Evolutionary conservation across 257 asterid genomes (phyloP).

Genomic region (Scutellaria barbata): DNA sequence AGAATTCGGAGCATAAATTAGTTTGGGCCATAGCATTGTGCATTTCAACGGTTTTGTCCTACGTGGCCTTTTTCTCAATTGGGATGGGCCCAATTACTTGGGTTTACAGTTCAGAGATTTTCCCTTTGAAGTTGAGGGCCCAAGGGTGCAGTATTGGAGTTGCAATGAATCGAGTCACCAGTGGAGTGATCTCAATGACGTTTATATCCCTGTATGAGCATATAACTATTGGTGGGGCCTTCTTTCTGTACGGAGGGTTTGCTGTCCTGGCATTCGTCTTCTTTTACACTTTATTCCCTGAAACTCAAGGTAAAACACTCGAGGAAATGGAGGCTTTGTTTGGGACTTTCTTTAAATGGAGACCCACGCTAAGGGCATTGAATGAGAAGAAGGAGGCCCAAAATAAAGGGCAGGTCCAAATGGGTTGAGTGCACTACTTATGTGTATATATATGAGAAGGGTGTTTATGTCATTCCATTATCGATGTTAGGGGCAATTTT

Average conservation of each 20-base stretch:
- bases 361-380: constrained; percentile 43
- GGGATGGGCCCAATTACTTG: constrained; percentile 85
- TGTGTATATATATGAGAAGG: constrained; percentile 24
- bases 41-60: constrained; percentile 43
- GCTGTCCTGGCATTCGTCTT: constrained; percentile 54
- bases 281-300: constrained; percentile 62
- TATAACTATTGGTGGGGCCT: constrained; percentile 62
- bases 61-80: constrained; percentile 67
- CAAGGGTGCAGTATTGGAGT: constrained; percentile 75
- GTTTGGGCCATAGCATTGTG: constrained; percentile 54
- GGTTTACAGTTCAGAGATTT: constrained; percentile 79
- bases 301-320: constrained; percentile 66
- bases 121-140: constrained; percentile 64
- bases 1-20: constrained; percentile 37
- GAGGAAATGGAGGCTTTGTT: constrained; percentile 72
- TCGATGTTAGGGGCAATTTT: background rate
- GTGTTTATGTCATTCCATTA: constrained; percentile 16
- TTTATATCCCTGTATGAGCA: constrained; percentile 50
- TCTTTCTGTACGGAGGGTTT: constrained; percentile 50
- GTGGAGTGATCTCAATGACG: constrained; percentile 69
- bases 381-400: constrained; percentile 37
- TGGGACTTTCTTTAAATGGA: constrained; percentile 67
- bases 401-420: constrained; percentile 36
- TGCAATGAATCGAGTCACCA: constrained; percentile 59
- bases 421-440: constrained; percentile 25